Percentiles rank a stretch among this genome's conserved stretches.
Evolutionary conservation across 2,329 filamentous ascomycete species (phyloP).

Genomic region (Cadophora malorum): DNA sequence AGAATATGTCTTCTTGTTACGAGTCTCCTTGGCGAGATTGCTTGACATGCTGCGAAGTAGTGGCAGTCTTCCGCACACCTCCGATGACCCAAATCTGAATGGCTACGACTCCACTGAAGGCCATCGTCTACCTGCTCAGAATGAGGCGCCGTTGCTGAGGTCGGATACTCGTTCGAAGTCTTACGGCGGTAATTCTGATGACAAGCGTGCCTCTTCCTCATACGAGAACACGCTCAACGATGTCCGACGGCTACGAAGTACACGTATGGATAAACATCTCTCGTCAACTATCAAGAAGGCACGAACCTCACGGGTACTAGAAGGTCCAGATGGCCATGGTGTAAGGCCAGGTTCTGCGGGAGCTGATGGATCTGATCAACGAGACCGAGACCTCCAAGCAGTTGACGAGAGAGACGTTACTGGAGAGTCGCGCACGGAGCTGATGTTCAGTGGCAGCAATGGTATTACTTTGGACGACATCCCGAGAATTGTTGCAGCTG

Average conservation of each 20-base stretch:
- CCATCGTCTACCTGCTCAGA: slow-evolving; percentile 57
- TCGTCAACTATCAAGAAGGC: slow-evolving; percentile 93
- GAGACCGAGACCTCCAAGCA: slow-evolving; percentile 72
- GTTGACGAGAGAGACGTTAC: slow-evolving; percentile 78
- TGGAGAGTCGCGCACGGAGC: slow-evolving; percentile 73
- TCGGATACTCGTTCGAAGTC: slow-evolving; percentile 77
- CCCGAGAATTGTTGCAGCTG: slow-evolving; percentile 90
- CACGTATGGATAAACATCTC: slow-evolving; percentile 90
- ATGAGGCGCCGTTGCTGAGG: slow-evolving; percentile 60
- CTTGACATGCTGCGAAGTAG: slow-evolving; percentile 85
- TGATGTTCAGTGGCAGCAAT: slow-evolving; percentile 89
- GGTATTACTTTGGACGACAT: slow-evolving; percentile 96
- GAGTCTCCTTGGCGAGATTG: slow-evolving; percentile 88
- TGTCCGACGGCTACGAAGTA: slow-evolving; percentile 89
- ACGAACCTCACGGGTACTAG: slow-evolving; percentile 89
- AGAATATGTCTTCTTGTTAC: slow-evolving; percentile 92
- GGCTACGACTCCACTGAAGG: slow-evolving; percentile 72
- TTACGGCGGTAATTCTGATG: slow-evolving; percentile 66
- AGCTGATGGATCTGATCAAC: slow-evolving; percentile 59
- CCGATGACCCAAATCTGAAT: slow-evolving; percentile 73
- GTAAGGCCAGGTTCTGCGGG: slow-evolving; percentile 76
- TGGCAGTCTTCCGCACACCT: slow-evolving; percentile 77
- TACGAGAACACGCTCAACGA: slow-evolving; percentile 97
- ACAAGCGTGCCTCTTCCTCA: slow-evolving; percentile 70
- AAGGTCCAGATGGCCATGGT: slow-evolving; percentile 75